Evolutionary conservation across 352 stramenopile genomes (phyloP), one percentile per base, ranked within the genome.

Genomic region (Pythium folliculosum): DNA sequence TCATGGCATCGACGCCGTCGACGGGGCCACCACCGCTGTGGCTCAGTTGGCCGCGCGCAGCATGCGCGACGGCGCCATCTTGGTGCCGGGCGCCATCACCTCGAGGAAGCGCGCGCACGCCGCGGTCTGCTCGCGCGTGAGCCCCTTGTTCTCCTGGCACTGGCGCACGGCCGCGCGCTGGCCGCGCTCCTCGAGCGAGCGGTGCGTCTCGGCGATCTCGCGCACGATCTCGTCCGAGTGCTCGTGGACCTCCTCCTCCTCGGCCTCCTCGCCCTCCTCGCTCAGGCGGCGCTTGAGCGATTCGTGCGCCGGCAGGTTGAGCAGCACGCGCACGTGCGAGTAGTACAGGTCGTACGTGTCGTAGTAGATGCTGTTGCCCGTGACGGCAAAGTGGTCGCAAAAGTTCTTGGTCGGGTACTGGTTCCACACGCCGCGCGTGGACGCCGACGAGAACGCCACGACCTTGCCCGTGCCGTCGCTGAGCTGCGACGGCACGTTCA

Each of bases 401-500:
- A 65, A 72, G 0, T 63, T 60, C 14, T 84, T 71, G 57, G 78
- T 60, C n/a, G 73, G 71, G 75, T 84, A 82, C 23, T 76, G 37
- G 52, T 85, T 84, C 79, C 77, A 88, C 64, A 76, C 70, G 48
- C 80, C 80, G 14, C 72, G 65, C 8, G 68, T 54, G 2, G 76
- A 73, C 49, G 60, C 77, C 77, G 35, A 72, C 64, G 62, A 77
- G 53, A 87, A 22, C 65, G 68, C 1, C 75, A 66, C 17, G 77
- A 55, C 23, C 21, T 75, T 60, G n/a, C 77, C 78, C 0, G 74
- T 68, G 21, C 69, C 70, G 64, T 85, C 77, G 45, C 78, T 76
- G 44, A 48, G 71, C 77, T 82, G 80, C 10, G 80, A 88, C 43
- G 76, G 67, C 0, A 72, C 81, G 70, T 82, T 82, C 5, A 85